Conservation (phyloP, 1,139 yeast genomes). For the Saccharomyces pastorianus region DNA sequence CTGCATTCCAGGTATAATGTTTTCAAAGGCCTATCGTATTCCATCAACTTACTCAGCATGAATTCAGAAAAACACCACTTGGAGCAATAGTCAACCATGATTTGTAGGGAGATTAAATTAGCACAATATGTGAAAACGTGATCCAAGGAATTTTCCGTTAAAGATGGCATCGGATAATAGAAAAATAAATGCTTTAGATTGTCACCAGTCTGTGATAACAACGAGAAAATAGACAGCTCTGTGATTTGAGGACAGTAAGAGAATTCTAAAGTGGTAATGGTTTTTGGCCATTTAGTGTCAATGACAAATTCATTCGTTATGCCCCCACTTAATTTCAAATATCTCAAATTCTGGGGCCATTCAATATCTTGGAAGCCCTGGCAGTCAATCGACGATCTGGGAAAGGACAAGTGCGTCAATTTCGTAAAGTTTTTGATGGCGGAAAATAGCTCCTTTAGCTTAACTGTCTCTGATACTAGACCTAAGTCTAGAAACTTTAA, state of each 20-base stretch:
- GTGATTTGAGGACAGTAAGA: conserved; percentile 80
- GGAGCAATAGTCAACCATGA: conserved; percentile 78
- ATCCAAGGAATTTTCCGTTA: conserved; percentile 64
- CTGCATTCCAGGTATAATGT: conserved; percentile 70
- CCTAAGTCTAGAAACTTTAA: conserved; percentile 67
- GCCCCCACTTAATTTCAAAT: conserved; percentile 79
- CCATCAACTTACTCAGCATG: conserved; percentile 31
- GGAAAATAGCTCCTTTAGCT: conserved; percentile 65
- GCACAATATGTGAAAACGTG: conserved; percentile 70
- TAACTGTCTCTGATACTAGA: conserved; percentile 86
- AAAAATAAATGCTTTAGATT: conserved; percentile 56
- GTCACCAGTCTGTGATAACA: conserved; percentile 57
- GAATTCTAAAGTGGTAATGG: conserved; percentile 65
- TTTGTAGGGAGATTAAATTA: conserved; percentile 49
- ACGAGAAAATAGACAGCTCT: conserved; percentile 51
- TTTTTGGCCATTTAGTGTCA: conserved; percentile 57
- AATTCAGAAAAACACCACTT: conserved; percentile 53
- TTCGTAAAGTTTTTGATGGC: conserved; percentile 57
- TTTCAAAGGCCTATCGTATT: conserved; percentile 46
- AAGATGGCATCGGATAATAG: conserved; percentile 82
- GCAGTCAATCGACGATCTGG: conserved; percentile 78
- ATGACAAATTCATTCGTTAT: conserved; percentile 71
- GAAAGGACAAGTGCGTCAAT: conserved; percentile 74
- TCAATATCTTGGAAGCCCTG: conserved; percentile 41
- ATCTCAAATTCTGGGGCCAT: conserved; percentile 77